A percentile compares a stretch with the other conserved stretches of the same genome.
Evolutionary conservation across 345 rosid species (phyloP).

Genomic region (Eucalyptus cloeziana): DNA sequence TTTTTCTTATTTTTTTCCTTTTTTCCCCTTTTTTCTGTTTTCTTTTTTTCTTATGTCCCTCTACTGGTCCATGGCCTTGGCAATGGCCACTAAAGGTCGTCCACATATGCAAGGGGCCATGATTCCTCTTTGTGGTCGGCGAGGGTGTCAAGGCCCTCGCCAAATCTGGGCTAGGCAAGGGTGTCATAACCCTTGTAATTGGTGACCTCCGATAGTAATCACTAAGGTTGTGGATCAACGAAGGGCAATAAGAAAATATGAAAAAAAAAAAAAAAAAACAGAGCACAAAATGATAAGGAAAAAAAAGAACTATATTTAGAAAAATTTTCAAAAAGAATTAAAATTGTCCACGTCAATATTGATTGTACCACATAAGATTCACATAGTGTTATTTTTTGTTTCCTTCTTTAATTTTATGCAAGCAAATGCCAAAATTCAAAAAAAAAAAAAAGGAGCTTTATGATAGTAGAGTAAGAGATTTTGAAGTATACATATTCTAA

Average conservation of each 20-base stretch:
- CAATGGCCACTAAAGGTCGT: not conserved
- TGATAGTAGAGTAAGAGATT: not conserved
- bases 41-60: not conserved
- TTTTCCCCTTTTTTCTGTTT: too few relatives aligned
- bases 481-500: not conserved
- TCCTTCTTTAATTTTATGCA: not conserved
- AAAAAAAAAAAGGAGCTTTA: not conserved
- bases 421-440: not conserved
- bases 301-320: not conserved
- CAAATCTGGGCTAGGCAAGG: not conserved
- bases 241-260: not conserved
- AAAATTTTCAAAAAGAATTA: not conserved
- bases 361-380: not conserved
- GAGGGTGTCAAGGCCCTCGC: not conserved
- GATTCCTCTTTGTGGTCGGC: not conserved
- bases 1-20: not conserved
- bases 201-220: not conserved
- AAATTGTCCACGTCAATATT: not conserved
- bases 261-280: too few relatives aligned
- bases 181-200: not conserved
- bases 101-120: not conserved
- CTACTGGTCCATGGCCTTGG: not conserved
- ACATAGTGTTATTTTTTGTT: not conserved
- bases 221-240: fast-evolving
- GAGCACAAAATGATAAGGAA: not conserved